Percentiles rank a stretch among this genome's conserved stretches.
Evolutionary conservation across 805 yeast genomes (phyloP).

Genomic region (Wickerhamiella cacticola): DNA sequence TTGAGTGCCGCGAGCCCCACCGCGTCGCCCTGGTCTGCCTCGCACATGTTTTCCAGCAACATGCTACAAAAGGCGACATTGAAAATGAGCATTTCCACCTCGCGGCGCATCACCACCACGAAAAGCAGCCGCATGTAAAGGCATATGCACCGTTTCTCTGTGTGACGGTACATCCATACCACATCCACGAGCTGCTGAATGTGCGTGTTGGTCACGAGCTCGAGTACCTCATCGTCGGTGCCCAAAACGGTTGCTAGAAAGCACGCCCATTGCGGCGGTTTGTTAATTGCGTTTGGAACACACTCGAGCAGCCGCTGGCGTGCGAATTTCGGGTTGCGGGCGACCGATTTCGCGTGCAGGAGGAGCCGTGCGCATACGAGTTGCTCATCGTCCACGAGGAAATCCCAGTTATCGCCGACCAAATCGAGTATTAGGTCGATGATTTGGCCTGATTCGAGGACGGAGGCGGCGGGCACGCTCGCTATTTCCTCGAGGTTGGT

Average conservation of each 20-base stretch:
- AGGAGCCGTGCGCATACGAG: conserved; percentile 10
- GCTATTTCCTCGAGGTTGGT: conserved; percentile 9
- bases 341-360: conserved; percentile 7
- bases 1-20: conserved; percentile 43
- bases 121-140: conserved; percentile 42
- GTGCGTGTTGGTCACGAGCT: not conserved
- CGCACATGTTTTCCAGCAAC: conserved; percentile 2
- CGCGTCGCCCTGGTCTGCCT: not conserved
- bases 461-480: not conserved
- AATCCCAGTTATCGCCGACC: conserved; percentile 8
- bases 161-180: conserved; percentile 31
- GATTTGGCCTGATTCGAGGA: conserved; percentile 9
- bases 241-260: conserved; percentile 8
- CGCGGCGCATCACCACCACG: conserved; percentile 10
- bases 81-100: conserved; percentile 15
- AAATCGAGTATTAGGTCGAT: conserved; percentile 15
- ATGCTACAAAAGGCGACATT: conserved; percentile 32
- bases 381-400: conserved; percentile 3
- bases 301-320: conserved; percentile 10
- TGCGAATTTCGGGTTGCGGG: not conserved
- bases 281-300: not conserved
- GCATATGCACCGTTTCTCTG: conserved; percentile 32
- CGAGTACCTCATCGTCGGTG: not conserved
- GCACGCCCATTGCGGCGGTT: not conserved
- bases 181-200: conserved; percentile 30